phyloP scores from a whole-genome alignment of 192 early-diverging fungal species.

The Coemansia sp. region DNA sequence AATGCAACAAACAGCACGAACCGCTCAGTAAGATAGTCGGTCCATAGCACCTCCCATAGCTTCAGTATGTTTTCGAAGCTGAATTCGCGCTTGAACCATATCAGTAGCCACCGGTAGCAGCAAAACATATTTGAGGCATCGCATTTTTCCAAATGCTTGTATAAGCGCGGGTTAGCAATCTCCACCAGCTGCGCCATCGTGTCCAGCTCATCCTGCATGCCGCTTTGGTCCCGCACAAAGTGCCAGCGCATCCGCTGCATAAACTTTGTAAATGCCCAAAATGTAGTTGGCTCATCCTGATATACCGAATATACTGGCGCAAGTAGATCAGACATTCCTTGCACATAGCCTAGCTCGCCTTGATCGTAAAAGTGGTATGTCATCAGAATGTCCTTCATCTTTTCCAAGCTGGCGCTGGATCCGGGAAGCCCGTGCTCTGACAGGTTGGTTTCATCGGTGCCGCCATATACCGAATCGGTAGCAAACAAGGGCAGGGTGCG shows the following conservation, averaged over 20 bases:
- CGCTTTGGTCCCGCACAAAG: constrained; percentile 89
- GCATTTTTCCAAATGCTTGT: constrained; percentile 70
- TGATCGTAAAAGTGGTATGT: constrained; percentile 86
- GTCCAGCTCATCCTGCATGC: constrained; percentile 87
- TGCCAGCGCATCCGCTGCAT: constrained; percentile 92
- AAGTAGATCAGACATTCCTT: constrained; percentile 96
- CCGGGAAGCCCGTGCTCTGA: constrained; percentile 48
- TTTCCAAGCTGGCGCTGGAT: constrained; percentile 75
- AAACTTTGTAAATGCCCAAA: constrained; percentile 88
- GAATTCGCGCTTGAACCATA: constrained; percentile 98
- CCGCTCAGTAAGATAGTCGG: constrained; percentile 68
- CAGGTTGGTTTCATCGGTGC: constrained; percentile 34
- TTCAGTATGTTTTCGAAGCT: constrained; percentile 74
- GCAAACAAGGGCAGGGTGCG: constrained; percentile 79
- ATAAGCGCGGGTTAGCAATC: constrained; percentile 82
- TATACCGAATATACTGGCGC: constrained; percentile 87
- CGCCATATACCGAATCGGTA: constrained; percentile 60
- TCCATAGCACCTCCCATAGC: constrained; percentile 89
- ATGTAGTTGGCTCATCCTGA: constrained; percentile 83
- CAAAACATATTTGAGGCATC: constrained; percentile 93
- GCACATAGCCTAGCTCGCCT: constrained; percentile 75
- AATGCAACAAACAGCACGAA: constrained; percentile 94
- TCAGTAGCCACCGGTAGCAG: constrained; percentile 96
- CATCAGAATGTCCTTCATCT: constrained; percentile 88
- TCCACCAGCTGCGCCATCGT: constrained; percentile 79